These are phyloP conservation scores for Tylopilus plumbeoviolaceoides DNA, from an alignment of 768 basidiomycete genomes.

Conservation along the genomic window DNA sequence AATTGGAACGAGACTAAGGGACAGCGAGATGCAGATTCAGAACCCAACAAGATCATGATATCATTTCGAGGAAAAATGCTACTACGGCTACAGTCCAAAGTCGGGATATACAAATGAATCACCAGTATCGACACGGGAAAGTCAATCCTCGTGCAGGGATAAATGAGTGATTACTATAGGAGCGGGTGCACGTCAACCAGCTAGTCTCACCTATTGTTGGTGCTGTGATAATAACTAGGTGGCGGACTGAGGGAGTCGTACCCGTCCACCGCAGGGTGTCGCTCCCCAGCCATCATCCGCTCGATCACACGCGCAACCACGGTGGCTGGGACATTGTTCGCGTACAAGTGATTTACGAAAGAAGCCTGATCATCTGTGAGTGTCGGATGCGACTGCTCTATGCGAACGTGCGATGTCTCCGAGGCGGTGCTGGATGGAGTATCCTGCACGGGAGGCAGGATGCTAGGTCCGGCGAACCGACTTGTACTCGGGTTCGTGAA, in stretches of 20 bases:
- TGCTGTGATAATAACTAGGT: conserved; percentile 11
- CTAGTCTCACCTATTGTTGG: background rate
- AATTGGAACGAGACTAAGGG: too few species aligned
- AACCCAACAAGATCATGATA: too few species aligned
- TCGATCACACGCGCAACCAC: conserved; percentile 19
- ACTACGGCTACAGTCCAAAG: too few species aligned
- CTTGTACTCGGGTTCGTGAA: background rate
- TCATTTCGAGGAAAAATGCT: too few species aligned
- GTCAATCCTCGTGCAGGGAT: too few species aligned
- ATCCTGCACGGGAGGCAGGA: background rate
- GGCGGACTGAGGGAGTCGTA: conserved; percentile 11
- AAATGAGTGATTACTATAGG: too few species aligned
- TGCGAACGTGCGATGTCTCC: background rate
- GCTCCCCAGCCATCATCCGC: conserved; percentile 17
- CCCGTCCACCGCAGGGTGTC: conserved; percentile 2
- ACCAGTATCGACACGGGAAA: too few species aligned
- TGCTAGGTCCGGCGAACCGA: background rate
- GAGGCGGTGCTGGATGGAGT: background rate
- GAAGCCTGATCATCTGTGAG: conserved; percentile 10
- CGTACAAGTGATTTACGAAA: conserved; percentile 14
- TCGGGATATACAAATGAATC: too few species aligned
- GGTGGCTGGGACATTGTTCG: conserved; percentile 12
- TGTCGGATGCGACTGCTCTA: conserved; percentile 8
- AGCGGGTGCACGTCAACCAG: too few species aligned
- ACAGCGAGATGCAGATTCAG: too few species aligned